phyloP scores from a whole-genome alignment of 1,284 basidiomycete species.

The Sporisorium reilianum region DNA sequence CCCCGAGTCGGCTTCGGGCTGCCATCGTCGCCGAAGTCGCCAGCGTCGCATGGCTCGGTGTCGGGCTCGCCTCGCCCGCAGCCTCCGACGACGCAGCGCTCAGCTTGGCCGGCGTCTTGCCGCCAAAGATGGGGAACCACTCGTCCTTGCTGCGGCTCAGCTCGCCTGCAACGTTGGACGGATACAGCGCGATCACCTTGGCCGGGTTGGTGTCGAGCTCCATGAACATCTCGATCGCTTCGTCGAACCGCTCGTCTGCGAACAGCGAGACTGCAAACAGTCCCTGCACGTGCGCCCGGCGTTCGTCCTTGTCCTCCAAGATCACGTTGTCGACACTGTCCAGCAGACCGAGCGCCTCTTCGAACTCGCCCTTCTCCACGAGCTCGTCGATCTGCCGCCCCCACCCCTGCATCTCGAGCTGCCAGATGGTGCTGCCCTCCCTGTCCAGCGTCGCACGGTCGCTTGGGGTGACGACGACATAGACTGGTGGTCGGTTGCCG shows the following conservation, averaged over 20 bases:
- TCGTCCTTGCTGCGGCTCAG: constrained; percentile 77
- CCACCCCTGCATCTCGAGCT: constrained; percentile 80
- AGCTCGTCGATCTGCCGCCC: constrained; percentile 86
- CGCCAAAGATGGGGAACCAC: constrained; percentile 91
- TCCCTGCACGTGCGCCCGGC: constrained; percentile 72
- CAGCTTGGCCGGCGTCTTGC: constrained; percentile 71
- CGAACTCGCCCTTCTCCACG: constrained; percentile 78
- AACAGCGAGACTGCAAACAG: constrained; percentile 80
- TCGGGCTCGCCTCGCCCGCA: constrained; percentile 21
- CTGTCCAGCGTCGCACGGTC: constrained; percentile 48
- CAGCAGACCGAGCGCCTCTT: constrained; percentile 83
- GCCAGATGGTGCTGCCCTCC: constrained; percentile 76
- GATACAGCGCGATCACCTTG: constrained; percentile 90
- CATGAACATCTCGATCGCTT: constrained; percentile 87
- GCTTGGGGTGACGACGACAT: constrained; percentile 46
- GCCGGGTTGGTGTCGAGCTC: constrained; percentile 91
- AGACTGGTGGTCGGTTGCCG: constrained; percentile 45
- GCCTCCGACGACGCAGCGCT: constrained; percentile 12
- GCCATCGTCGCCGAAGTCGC: constrained; percentile 29
- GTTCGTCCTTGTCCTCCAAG: constrained; percentile 74
- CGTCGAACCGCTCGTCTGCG: constrained; percentile 77
- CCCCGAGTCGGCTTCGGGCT: constrained; percentile 62
- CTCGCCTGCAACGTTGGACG: constrained; percentile 82
- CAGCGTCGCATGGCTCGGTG: constrained; percentile 29
- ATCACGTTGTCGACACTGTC: constrained; percentile 77